These are phyloP conservation scores for Platanthera zijinensis DNA, from an alignment of 106 monocot genomes.

Conservation along the genomic window DNA sequence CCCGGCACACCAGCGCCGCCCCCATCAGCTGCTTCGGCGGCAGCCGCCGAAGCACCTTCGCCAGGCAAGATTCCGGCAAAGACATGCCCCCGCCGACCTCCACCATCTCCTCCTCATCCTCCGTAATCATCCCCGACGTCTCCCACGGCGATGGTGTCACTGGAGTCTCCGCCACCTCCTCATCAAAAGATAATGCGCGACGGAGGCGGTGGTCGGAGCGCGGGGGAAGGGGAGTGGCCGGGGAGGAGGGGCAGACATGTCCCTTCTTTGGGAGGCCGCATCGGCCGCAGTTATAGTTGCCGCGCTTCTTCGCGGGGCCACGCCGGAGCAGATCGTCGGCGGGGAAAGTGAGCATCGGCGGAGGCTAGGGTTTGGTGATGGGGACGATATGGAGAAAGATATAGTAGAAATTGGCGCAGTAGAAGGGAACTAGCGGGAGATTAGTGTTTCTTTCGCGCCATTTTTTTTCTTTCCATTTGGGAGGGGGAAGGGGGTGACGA, in stretches of 20 bases:
- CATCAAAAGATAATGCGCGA: conserved; percentile 56
- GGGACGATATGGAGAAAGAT: neutral
- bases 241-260: conserved; percentile 51
- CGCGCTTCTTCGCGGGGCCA: conserved; percentile 48
- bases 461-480: neutral
- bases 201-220: conserved; percentile 44
- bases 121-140: conserved; percentile 4
- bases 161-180: conserved; percentile 1
- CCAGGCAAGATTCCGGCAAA: conserved; percentile 34
- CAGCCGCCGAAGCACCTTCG: conserved; percentile 55
- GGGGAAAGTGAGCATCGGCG: conserved; percentile 9
- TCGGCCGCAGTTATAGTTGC: conserved; percentile 97
- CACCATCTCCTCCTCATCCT: conserved; percentile 30
- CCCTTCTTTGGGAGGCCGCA: conserved; percentile 96
- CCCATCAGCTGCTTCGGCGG: conserved; percentile 66
- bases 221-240: conserved; percentile 17
- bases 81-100: conserved; percentile 11
- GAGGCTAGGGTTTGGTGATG: conserved; percentile 7
- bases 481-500: neutral
- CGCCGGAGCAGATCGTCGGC: conserved; percentile 8
- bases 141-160: neutral
- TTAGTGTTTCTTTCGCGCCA: conserved; percentile 24
- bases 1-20: conserved; percentile 61
- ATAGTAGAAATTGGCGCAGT: neutral
- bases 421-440: conserved; percentile 18